Evolutionary conservation across 164 flowering plant genomes (phyloP).

Genomic region (Protea cynaroides): DNA sequence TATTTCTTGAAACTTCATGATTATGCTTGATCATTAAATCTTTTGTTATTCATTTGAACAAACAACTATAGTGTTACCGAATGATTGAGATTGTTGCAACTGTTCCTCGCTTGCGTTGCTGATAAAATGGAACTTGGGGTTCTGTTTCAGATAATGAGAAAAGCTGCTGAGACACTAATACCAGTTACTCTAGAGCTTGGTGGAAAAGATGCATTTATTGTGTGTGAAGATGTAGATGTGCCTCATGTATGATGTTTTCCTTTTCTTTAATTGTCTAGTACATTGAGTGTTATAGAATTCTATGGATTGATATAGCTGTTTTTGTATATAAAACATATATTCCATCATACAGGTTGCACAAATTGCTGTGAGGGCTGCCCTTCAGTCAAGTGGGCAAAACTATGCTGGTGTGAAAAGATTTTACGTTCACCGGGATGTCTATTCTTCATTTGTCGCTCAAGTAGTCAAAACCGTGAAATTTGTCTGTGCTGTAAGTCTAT

Average conservation of each 20-base stretch:
- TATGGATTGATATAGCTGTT: neutral
- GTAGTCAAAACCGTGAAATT: conserved; percentile 75
- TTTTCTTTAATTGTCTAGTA: conserved; percentile 2
- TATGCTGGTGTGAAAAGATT: conserved; percentile 99
- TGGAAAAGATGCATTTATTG: too few relatives aligned
- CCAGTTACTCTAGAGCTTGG: conserved; percentile 99
- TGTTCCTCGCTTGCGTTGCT: conserved; percentile 3
- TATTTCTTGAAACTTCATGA: neutral
- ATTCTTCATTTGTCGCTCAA: conserved; percentile 74
- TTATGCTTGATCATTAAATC: neutral
- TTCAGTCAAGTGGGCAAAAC: conserved; percentile 97
- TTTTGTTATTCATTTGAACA: neutral
- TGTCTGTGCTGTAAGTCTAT: conserved; percentile 69
- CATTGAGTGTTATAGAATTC: too few relatives aligned
- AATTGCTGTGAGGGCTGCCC: conserved; percentile 87
- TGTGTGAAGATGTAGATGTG: conserved; percentile 93
- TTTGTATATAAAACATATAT: too few relatives aligned
- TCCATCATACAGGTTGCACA: conserved; percentile 67
- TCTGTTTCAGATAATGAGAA: conserved; percentile 76
- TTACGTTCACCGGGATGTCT: conserved; percentile 79
- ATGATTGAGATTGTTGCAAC: neutral
- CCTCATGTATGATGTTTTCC: conserved; percentile 56
- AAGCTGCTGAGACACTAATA: conserved; percentile 67
- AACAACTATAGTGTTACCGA: neutral
- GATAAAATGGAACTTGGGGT: neutral